phyloP scores from a whole-genome alignment of 2,329 filamentous ascomycete genomes.

The Claviceps fusiformis region DNA sequence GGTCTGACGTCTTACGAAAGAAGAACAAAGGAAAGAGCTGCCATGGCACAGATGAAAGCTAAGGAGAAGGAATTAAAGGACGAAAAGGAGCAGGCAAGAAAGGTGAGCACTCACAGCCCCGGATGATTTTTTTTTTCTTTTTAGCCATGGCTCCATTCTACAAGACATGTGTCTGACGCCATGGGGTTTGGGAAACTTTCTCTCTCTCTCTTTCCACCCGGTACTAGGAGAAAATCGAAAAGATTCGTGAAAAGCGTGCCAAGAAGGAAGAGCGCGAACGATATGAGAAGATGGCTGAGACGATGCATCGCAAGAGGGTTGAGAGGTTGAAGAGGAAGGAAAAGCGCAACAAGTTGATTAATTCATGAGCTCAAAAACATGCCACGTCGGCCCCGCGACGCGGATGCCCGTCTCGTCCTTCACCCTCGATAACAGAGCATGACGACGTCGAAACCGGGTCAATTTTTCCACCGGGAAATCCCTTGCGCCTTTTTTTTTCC shows the following conservation, averaged over 20 bases:
- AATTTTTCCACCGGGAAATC: neutral
- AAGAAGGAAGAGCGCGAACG: slow-evolving; percentile 88
- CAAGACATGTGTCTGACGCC: neutral
- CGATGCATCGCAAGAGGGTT: slow-evolving; percentile 93
- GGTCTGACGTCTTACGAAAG: slow-evolving; percentile 70
- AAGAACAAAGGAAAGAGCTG: slow-evolving; percentile 55
- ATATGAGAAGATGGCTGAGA: slow-evolving; percentile 88
- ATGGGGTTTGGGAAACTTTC: neutral
- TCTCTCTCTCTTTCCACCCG: slow-evolving; percentile 7
- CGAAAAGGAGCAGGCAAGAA: slow-evolving; percentile 79
- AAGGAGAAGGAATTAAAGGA: slow-evolving; percentile 93
- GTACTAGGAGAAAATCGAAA: slow-evolving; percentile 55
- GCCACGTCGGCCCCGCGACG: neutral
- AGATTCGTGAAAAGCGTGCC: slow-evolving; percentile 71
- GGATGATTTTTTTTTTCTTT: too few species aligned
- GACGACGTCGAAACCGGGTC: neutral
- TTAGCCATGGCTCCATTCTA: neutral
- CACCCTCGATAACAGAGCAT: too few species aligned
- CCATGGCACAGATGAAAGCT: slow-evolving; percentile 67
- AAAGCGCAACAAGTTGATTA: slow-evolving; percentile 81
- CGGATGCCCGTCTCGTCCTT: neutral
- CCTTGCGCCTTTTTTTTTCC: neutral
- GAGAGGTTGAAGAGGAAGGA: slow-evolving; percentile 89
- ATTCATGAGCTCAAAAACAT: slow-evolving; percentile 26
- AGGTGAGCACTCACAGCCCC: slow-evolving; percentile 41